Evolutionary conservation across 164 flowering plant species (phyloP).

Genomic region (Nymphaea thermarum): DNA sequence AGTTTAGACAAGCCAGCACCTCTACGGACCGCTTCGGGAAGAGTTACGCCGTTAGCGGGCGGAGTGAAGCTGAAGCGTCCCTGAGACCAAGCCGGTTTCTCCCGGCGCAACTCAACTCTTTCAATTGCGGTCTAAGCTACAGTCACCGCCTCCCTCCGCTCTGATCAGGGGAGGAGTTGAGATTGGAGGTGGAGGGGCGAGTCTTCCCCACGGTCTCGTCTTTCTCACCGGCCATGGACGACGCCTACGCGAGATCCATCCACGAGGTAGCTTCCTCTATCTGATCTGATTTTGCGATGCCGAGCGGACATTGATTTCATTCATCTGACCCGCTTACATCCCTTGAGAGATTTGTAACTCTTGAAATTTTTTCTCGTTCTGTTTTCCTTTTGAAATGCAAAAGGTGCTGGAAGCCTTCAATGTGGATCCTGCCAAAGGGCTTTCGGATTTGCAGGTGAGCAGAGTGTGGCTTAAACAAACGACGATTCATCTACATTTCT

Average conservation of each 20-base stretch:
- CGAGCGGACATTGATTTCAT: neutral
- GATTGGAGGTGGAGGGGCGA: no score
- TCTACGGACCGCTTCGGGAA: no score
- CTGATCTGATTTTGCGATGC: neutral
- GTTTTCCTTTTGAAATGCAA: neutral
- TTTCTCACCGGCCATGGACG: slow-evolving; percentile 37
- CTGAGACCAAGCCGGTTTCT: no score
- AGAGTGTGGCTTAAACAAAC: neutral
- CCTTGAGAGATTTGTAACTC: neutral
- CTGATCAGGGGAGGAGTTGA: no score
- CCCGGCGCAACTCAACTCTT: no score
- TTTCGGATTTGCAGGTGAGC: slow-evolving; percentile 61
- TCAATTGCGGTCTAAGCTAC: no score
- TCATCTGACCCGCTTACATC: neutral
- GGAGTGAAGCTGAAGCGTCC: no score
- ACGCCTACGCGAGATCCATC: slow-evolving; percentile 79
- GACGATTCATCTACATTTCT: no score
- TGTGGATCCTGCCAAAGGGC: slow-evolving; percentile 73
- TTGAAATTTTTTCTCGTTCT: neutral
- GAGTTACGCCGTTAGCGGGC: no score
- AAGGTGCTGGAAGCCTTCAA: slow-evolving; percentile 83
- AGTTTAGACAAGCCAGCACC: no score
- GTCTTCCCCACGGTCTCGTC: neutral
- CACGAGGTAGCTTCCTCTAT: slow-evolving; percentile 35
- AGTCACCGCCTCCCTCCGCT: no score